Evolutionary conservation across 768 basidiomycete genomes (phyloP).

Genomic region (Tulasnella sp.): DNA sequence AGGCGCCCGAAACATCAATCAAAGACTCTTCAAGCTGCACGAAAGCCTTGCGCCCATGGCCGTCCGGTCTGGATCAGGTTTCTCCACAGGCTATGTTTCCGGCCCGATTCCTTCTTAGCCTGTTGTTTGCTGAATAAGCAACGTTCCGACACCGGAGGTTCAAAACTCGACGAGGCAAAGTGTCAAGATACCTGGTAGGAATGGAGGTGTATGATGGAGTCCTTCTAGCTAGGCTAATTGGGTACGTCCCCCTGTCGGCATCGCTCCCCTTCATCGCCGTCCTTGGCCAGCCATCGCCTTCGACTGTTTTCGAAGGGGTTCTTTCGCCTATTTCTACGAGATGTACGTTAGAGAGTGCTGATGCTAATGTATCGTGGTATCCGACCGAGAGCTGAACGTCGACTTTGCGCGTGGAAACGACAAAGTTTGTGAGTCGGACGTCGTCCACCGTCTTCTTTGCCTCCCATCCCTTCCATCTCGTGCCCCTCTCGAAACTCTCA

Average conservation of each 20-base stretch:
- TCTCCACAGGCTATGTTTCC: neutral
- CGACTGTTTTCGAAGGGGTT: neutral
- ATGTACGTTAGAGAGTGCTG: constrained; percentile 10
- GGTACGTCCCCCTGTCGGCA: neutral
- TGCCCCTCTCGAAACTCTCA: constrained; percentile 1
- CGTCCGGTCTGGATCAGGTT: neutral
- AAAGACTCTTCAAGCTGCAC: neutral
- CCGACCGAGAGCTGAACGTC: constrained; percentile 15
- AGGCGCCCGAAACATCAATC: neutral
- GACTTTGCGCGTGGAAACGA: constrained; percentile 22
- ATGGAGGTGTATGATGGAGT: neutral
- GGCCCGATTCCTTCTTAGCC: neutral
- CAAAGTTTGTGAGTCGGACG: constrained; percentile 20
- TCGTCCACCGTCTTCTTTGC: constrained; percentile 3
- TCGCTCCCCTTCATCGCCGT: neutral
- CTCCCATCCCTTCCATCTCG: neutral
- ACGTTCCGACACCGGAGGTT: neutral
- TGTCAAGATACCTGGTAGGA: neutral
- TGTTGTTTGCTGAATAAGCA: neutral
- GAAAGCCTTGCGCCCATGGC: neutral
- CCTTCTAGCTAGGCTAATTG: neutral
- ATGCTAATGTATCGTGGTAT: constrained; percentile 4
- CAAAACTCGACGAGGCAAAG: neutral
- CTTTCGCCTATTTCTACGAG: constrained; percentile 3
- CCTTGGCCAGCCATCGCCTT: neutral